Evolutionary conservation across 2,329 filamentous ascomycete genomes (phyloP).

Genomic region (Diaporthe australafricana): DNA sequence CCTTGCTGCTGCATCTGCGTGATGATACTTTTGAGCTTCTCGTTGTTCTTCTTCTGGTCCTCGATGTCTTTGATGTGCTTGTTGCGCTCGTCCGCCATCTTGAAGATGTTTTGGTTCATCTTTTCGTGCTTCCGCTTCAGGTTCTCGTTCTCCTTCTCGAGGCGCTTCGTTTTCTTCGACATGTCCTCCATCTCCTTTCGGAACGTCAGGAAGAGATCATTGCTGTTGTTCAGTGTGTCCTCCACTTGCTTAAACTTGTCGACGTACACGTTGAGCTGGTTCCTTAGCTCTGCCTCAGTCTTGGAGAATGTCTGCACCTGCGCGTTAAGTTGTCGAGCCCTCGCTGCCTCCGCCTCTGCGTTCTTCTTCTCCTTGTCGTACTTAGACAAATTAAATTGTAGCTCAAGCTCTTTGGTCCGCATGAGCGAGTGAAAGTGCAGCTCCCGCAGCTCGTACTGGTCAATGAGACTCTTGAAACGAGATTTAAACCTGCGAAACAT

Average conservation of each 20-base stretch:
- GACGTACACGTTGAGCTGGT: conserved; percentile 97
- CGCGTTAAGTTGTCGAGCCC: conserved; percentile 85
- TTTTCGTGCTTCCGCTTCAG: conserved; percentile 93
- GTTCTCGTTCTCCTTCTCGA: conserved; percentile 95
- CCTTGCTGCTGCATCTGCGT: conserved; percentile 97
- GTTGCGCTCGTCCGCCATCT: conserved; percentile 94
- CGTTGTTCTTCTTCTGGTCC: conserved; percentile 84
- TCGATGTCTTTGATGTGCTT: conserved; percentile 82
- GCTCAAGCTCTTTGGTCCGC: conserved; percentile 94
- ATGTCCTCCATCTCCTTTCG: conserved; percentile 99
- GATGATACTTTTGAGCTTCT: conserved; percentile 93
- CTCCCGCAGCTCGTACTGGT: conserved; percentile 96
- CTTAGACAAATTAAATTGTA: conserved; percentile 89
- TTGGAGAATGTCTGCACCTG: conserved; percentile 97
- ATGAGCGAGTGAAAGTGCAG: conserved; percentile 93
- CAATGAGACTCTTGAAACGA: conserved; percentile 93
- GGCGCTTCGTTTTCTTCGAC: conserved; percentile 97
- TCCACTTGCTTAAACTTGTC: conserved; percentile 99
- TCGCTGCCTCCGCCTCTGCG: conserved; percentile 82
- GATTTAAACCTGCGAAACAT: conserved; percentile 76
- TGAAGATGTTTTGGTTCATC: conserved; percentile 93
- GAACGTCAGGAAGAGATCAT: conserved; percentile 96
- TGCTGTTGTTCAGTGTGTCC: conserved; percentile 98
- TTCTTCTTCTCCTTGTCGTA: conserved; percentile 91
- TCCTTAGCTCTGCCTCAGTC: conserved; percentile 92